Evolutionary conservation across 345 rosid species (phyloP).

Genomic region (Populus deltoides): DNA sequence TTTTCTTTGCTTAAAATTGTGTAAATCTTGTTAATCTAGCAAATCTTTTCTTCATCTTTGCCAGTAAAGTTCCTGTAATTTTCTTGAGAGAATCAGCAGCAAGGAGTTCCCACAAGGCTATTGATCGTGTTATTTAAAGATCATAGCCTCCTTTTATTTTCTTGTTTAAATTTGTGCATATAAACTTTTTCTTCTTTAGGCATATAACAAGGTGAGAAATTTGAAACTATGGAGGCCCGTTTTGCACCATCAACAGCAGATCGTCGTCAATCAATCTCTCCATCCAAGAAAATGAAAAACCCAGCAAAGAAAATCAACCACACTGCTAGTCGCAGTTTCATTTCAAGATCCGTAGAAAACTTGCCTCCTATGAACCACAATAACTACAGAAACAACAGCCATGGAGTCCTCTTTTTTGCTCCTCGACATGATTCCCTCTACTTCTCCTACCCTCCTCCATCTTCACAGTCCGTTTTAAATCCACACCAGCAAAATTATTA

Average conservation of each 20-base stretch:
- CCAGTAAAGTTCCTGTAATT: neutral
- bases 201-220: neutral
- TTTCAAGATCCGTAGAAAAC: conserved; percentile 39
- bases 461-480: conserved; percentile 6
- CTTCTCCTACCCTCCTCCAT: conserved; percentile 28
- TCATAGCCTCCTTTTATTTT: conserved; percentile 22
- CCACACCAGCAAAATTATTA: neutral
- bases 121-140: conserved; percentile 45
- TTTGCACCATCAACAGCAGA: conserved; percentile 32
- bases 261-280: conserved; percentile 26
- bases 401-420: conserved; percentile 32
- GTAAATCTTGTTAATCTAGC: neutral
- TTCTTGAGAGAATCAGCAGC: neutral
- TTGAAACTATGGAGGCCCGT: conserved; percentile 39
- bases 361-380: conserved; percentile 27
- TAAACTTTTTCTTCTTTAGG: neutral
- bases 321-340: conserved; percentile 22
- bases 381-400: conserved; percentile 3
- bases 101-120: conserved; percentile 17
- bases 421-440: conserved; percentile 38
- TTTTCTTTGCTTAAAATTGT: neutral
- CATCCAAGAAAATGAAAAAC: conserved; percentile 39
- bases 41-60: neutral
- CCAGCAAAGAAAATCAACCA: conserved; percentile 25
- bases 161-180: neutral